A percentile compares a stretch with the other conserved stretches of the same genome.
Conservation (phyloP, 140 eudicot genomes). For the Oenanthe javanica region DNA sequence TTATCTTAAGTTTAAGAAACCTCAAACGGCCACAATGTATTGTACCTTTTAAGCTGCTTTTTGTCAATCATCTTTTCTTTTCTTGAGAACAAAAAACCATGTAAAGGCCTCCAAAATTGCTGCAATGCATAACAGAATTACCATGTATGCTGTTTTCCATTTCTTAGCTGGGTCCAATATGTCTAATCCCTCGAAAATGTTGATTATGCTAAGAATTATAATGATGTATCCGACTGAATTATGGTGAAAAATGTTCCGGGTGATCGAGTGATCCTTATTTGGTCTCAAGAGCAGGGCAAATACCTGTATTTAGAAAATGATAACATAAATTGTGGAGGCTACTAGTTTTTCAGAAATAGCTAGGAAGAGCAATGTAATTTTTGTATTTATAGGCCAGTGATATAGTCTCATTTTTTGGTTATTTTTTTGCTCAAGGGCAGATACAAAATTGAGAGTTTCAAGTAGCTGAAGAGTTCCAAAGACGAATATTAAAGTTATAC, state of each 20-base stretch:
- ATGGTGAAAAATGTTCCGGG: slow-evolving; percentile 85
- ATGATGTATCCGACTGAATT: slow-evolving; percentile 50
- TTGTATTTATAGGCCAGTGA: too few species aligned
- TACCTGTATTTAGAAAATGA: slow-evolving; percentile 24
- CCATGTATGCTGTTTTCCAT: slow-evolving; percentile 67
- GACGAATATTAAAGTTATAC: slow-evolving; percentile 59
- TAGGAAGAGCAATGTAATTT: too few species aligned
- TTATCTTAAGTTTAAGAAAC: too few species aligned
- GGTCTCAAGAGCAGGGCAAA: slow-evolving; percentile 78
- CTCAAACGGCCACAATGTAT: too few species aligned
- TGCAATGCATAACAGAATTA: slow-evolving; percentile 31
- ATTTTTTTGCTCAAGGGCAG: not conserved
- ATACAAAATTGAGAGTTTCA: not conserved
- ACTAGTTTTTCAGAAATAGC: not conserved
- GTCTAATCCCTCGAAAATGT: slow-evolving; percentile 63
- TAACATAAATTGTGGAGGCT: not conserved
- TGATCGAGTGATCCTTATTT: slow-evolving; percentile 69
- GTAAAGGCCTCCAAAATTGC: slow-evolving; percentile 49
- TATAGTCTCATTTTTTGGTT: too few species aligned
- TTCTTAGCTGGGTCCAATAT: slow-evolving; percentile 60
- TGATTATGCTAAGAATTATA: slow-evolving; percentile 48
- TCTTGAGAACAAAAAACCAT: slow-evolving; percentile 56
- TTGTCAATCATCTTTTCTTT: slow-evolving; percentile 23
- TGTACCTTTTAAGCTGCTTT: not conserved
- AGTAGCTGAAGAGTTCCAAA: slow-evolving; percentile 86